A percentile compares a stretch with the other conserved stretches of the same genome.
phyloP scores from a whole-genome alignment of 345 rosid genomes.

The Hypericum perforatum region DNA sequence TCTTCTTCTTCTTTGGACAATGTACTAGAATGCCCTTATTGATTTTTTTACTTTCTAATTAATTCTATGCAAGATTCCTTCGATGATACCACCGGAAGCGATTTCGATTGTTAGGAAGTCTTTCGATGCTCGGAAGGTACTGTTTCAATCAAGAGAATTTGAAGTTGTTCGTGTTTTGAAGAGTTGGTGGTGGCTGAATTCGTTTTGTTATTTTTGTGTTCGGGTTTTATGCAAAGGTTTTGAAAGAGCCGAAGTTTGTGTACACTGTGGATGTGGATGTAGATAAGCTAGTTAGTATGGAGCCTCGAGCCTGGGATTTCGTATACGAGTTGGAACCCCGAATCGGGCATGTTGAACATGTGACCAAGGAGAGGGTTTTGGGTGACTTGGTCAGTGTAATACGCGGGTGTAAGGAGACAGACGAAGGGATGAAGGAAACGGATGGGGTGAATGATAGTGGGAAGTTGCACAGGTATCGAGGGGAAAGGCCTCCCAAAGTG shows the following conservation, averaged over 20 bases:
- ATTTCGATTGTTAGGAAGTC: constrained; percentile 81
- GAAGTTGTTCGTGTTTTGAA: not conserved
- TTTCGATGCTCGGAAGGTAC: constrained; percentile 89
- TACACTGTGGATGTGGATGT: constrained; percentile 85
- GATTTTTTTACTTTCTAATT: constrained; percentile 1
- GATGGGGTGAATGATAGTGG: not conserved
- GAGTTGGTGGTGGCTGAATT: not conserved
- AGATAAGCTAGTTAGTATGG: constrained; percentile 53
- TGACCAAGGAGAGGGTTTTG: constrained; percentile 28
- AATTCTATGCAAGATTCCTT: constrained; percentile 50
- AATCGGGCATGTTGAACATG: constrained; percentile 61
- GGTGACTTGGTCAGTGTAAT: constrained; percentile 56
- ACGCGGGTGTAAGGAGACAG: constrained; percentile 26
- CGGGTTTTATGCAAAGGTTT: constrained; percentile 32
- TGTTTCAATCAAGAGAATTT: not conserved
- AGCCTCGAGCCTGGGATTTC: constrained; percentile 84
- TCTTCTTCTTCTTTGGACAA: not conserved
- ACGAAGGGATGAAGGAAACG: constrained; percentile 17
- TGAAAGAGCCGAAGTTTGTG: constrained; percentile 84
- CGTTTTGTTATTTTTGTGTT: not conserved
- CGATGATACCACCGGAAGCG: constrained; percentile 77
- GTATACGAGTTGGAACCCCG: constrained; percentile 59
- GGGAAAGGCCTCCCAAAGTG: constrained; percentile 15
- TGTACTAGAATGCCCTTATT: not conserved
- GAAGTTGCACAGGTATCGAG: not conserved